These are phyloP conservation scores for Penicillium sp. DNA, from an alignment of 2,329 filamentous ascomycete genomes.

Conservation along the genomic window DNA sequence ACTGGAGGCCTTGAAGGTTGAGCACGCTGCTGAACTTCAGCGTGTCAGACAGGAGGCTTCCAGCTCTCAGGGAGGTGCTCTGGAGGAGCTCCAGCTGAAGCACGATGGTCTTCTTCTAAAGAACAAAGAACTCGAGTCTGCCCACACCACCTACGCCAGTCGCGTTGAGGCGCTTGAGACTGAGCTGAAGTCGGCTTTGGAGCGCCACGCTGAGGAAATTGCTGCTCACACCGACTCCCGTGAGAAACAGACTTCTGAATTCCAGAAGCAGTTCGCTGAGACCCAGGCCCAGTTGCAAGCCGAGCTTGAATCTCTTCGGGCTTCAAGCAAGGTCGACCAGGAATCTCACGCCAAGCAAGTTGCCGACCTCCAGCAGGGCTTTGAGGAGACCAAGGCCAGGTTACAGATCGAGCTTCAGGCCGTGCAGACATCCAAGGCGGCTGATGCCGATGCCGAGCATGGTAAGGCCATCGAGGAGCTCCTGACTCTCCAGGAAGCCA, in stretches of 20 bases:
- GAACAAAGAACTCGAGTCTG: slow-evolving; percentile 29
- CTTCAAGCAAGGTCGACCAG: slow-evolving; percentile 12
- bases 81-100: slow-evolving; percentile 35
- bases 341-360: slow-evolving; percentile 29
- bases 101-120: slow-evolving; percentile 32
- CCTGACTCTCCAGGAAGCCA: slow-evolving; percentile 39
- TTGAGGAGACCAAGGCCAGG: slow-evolving; percentile 33
- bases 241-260: slow-evolving; percentile 30
- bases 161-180: slow-evolving; percentile 29
- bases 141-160: slow-evolving; percentile 32
- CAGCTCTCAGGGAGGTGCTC: slow-evolving; percentile 28
- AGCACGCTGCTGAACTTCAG: slow-evolving; percentile 37
- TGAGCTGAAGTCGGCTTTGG: slow-evolving; percentile 25
- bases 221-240: slow-evolving; percentile 28
- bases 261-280: slow-evolving; percentile 37
- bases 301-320: slow-evolving; percentile 16
- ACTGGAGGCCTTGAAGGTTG: slow-evolving; percentile 34
- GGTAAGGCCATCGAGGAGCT: slow-evolving; percentile 42
- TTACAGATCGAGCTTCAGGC: slow-evolving; percentile 40
- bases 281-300: slow-evolving; percentile 19
- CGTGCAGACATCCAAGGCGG: slow-evolving; percentile 32
- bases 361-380: slow-evolving; percentile 35
- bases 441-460: slow-evolving; percentile 39
- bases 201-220: slow-evolving; percentile 29
- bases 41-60: slow-evolving; percentile 30